These are phyloP conservation scores for Cyclostephanos tholiformis DNA, from an alignment of 108 stramenopile genomes.

Conservation along the genomic window DNA sequence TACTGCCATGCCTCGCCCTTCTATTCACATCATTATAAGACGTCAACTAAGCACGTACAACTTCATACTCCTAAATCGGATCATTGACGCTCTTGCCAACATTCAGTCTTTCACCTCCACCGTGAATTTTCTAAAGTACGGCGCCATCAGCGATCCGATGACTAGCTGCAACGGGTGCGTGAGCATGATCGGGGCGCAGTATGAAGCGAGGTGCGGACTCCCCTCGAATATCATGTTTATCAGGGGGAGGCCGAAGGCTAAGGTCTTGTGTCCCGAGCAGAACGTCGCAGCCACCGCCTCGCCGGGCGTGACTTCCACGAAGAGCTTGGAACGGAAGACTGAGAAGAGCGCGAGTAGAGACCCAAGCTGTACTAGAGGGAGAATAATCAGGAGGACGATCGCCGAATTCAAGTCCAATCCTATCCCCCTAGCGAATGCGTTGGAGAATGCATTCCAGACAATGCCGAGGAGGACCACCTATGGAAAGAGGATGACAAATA, in stretches of 20 bases:
- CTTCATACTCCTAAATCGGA: too few relatives aligned
- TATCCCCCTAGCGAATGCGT: slow-evolving; percentile 79
- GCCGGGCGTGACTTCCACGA: slow-evolving; percentile 39
- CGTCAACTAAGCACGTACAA: too few relatives aligned
- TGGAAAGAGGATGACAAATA: background rate
- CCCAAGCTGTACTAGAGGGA: slow-evolving; percentile 70
- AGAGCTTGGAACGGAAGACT: slow-evolving; percentile 53
- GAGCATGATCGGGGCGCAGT: slow-evolving; percentile 90
- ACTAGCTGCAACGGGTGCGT: slow-evolving; percentile 89
- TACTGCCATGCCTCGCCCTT: too few relatives aligned
- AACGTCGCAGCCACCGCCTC: slow-evolving; percentile 84
- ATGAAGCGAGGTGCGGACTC: slow-evolving; percentile 76
- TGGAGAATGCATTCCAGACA: slow-evolving; percentile 93
- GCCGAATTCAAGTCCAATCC: slow-evolving; percentile 66
- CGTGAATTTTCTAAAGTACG: slow-evolving; percentile 34
- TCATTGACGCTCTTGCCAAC: too few relatives aligned
- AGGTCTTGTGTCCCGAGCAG: slow-evolving; percentile 87
- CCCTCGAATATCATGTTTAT: slow-evolving; percentile 91
- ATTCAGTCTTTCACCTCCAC: too few relatives aligned
- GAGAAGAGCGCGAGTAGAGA: slow-evolving; percentile 56
- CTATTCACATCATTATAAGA: too few relatives aligned
- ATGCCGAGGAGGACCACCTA: slow-evolving; percentile 81
- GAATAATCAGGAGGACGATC: slow-evolving; percentile 55
- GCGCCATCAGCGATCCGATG: slow-evolving; percentile 70
- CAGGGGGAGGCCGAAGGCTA: slow-evolving; percentile 92